A percentile compares a stretch with the other conserved stretches of the same genome.
phyloP scores from a whole-genome alignment of 768 basidiomycete genomes.

The Leccinum imitatum region DNA sequence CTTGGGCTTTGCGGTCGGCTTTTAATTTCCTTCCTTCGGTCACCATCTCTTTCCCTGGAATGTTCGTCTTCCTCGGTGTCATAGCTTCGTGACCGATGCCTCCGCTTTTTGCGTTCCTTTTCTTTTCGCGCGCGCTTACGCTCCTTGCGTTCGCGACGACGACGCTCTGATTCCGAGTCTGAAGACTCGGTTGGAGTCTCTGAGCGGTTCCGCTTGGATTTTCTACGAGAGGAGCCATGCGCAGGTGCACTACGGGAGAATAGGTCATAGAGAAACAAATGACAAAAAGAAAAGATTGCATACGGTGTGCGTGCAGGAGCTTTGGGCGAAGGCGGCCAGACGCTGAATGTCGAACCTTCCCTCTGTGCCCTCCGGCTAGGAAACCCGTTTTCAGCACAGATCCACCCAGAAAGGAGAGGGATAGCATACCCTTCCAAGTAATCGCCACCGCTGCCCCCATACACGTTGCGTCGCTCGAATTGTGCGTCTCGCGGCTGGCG shows the following conservation, averaged over 20 bases:
- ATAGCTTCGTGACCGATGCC: constrained; percentile 36
- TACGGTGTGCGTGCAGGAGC: constrained; percentile 58
- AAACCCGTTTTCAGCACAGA: not conserved
- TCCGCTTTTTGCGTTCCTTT: constrained; percentile 41
- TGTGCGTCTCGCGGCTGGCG: constrained; percentile 24
- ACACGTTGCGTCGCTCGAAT: constrained; percentile 30
- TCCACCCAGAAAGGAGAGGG: not conserved
- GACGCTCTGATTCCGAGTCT: constrained; percentile 57
- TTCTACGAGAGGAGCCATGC: constrained; percentile 52
- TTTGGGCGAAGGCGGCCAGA: constrained; percentile 87
- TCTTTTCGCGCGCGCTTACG: constrained; percentile 52
- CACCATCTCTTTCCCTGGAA: constrained; percentile 22
- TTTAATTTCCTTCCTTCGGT: constrained; percentile 32
- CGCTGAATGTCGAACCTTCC: constrained; percentile 49
- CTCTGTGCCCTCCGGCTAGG: constrained; percentile 70
- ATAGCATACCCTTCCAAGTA: constrained; percentile 66
- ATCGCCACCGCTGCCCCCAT: constrained; percentile 40
- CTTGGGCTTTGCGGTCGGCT: constrained; percentile 36
- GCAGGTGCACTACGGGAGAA: constrained; percentile 50
- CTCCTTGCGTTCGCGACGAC: constrained; percentile 58
- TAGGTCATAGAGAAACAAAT: not conserved
- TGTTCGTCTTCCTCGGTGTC: constrained; percentile 38
- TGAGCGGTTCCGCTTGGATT: constrained; percentile 58
- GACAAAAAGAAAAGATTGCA: constrained; percentile 21
- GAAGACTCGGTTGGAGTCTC: constrained; percentile 42